phyloP scores from a whole-genome alignment of 345 rosid species.

The Rhizophora apiculata region DNA sequence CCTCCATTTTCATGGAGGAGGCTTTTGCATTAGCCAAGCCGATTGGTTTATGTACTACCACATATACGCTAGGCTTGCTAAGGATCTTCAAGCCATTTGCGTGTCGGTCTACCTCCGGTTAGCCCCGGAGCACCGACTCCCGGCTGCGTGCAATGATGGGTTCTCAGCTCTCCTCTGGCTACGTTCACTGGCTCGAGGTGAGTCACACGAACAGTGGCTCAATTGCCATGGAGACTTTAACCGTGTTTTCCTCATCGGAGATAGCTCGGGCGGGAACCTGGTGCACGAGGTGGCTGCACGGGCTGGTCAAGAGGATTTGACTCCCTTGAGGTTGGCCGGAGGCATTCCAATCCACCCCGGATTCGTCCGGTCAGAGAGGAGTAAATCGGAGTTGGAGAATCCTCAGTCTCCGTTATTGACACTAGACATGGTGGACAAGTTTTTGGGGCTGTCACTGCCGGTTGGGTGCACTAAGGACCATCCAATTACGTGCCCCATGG shows the following conservation, averaged over 20 bases:
- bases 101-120: conserved; percentile 29
- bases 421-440: conserved; percentile 58
- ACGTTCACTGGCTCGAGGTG: conserved; percentile 3
- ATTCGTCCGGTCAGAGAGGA: conserved; percentile 44
- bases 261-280: conserved; percentile 32
- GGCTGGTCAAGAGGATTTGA: conserved; percentile 10
- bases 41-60: conserved; percentile 39
- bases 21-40: conserved; percentile 34
- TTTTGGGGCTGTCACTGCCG: conserved; percentile 44
- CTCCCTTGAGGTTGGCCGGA: conserved; percentile 25
- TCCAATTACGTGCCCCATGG: conserved; percentile 66
- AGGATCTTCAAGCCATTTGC: conserved; percentile 4
- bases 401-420: conserved; percentile 57
- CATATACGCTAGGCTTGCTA: conserved; percentile 18
- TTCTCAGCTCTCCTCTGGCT: conserved; percentile 32
- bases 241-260: conserved; percentile 34
- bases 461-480: conserved; percentile 44
- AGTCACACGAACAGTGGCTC: conserved; percentile 22
- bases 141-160: conserved; percentile 28
- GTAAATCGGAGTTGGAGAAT: conserved; percentile 57
- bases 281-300: conserved; percentile 35
- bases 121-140: conserved; percentile 37
- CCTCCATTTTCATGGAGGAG: conserved; percentile 38
- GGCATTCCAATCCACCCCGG: conserved; percentile 34
- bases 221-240: conserved; percentile 14